A percentile compares a stretch with the other conserved stretches of the same genome.
Conservation (phyloP, 345 rosid species). For the Arabis alpina region DNA sequence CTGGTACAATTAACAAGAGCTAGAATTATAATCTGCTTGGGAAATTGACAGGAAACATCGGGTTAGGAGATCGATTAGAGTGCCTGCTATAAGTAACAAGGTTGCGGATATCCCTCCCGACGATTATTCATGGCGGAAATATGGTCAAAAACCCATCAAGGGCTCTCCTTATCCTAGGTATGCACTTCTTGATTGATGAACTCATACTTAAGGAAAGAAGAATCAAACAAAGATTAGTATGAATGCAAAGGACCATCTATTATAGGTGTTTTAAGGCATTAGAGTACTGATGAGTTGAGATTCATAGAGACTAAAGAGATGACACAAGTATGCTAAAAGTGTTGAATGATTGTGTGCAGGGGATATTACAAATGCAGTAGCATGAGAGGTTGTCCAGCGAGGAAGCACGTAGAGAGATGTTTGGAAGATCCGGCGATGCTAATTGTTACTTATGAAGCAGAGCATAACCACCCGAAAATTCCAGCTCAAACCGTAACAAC, state of each 20-base stretch:
- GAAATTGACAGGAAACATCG: conserved; percentile 58
- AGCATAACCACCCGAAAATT: conserved; percentile 79
- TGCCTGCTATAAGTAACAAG: conserved; percentile 86
- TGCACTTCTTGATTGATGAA: conserved; percentile 17
- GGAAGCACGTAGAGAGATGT: conserved; percentile 98
- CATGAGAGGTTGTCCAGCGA: conserved; percentile 98
- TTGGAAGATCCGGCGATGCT: conserved; percentile 94
- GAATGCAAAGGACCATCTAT: conserved; percentile 11
- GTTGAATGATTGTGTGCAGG: conserved; percentile 50
- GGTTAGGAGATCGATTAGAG: conserved; percentile 75
- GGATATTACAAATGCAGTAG: conserved; percentile 99
- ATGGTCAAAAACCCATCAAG: conserved; percentile 85
- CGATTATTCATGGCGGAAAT: conserved; percentile 84
- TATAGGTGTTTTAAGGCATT: background rate
- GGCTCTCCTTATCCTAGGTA: conserved; percentile 91
- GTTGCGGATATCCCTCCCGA: conserved; percentile 85
- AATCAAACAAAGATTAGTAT: background rate
- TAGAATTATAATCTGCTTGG: conserved; percentile 1
- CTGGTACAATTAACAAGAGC: background rate
- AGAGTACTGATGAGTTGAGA: background rate
- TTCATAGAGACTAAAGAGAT: background rate
- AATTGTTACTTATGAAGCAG: conserved; percentile 92
- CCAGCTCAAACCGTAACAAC: conserved; percentile 70
- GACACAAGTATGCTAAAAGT: background rate
- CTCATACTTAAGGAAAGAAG: background rate